Evolutionary conservation across 805 yeast species (phyloP).

Genomic region (Candida wancherniae): DNA sequence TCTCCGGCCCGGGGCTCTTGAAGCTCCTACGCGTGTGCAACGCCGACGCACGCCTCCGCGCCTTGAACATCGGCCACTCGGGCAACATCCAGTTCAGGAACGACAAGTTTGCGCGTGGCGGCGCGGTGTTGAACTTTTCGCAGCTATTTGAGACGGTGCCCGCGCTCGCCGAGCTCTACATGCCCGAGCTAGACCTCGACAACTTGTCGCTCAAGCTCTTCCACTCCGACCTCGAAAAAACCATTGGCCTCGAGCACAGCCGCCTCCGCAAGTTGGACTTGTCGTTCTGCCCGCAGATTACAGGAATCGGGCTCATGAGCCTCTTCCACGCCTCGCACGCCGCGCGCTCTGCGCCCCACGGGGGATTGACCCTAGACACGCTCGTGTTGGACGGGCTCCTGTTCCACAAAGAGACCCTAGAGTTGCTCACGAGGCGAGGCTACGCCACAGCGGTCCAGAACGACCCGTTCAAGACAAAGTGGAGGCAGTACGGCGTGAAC

Average conservation of each 20-base stretch:
- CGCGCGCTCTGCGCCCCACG: too few species aligned
- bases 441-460: constrained; percentile 18
- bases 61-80: constrained; percentile 14
- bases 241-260: constrained; percentile 13
- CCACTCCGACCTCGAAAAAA: constrained; percentile 20
- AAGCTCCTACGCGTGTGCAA: constrained; percentile 11
- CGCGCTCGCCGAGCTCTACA: constrained; percentile 19
- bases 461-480: constrained; percentile 24
- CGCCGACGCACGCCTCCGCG: constrained; percentile 1
- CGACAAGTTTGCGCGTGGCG: constrained; percentile 8
- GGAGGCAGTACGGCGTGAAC: constrained; percentile 36
- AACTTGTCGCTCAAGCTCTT: constrained; percentile 29
- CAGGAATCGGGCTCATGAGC: constrained; percentile 37
- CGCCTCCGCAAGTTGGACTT: constrained; percentile 28
- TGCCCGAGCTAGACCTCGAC: constrained; percentile 36
- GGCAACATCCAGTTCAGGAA: constrained; percentile 11
- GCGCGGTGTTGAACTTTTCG: constrained; percentile 8
- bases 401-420: constrained; percentile 26
- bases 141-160: constrained; percentile 15
- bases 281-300: constrained; percentile 31
- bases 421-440: constrained; percentile 15
- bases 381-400: constrained; percentile 33
- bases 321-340: constrained; percentile 16
- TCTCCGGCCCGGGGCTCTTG: constrained; percentile 11
- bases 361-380: constrained; percentile 14